phyloP scores from a whole-genome alignment of 352 stramenopile species.

The Blastocystis sp. region DNA sequence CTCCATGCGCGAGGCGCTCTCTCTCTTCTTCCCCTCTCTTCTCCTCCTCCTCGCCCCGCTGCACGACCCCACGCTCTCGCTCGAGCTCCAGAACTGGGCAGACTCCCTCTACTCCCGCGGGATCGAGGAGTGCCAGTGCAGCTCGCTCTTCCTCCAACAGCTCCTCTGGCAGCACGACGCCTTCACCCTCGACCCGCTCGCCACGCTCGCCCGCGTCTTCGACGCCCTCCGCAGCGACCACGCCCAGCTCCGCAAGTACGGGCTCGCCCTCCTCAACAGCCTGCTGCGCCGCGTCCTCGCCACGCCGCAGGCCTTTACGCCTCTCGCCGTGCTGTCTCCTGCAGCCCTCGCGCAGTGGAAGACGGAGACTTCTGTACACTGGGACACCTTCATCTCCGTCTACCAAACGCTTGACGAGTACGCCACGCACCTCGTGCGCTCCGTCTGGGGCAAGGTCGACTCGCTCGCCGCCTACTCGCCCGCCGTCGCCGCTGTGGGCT shows the following conservation, averaged over 20 bases:
- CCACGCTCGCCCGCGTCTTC: background rate
- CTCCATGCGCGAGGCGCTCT: background rate
- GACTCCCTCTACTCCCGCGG: slow-evolving; percentile 3
- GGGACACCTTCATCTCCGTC: slow-evolving; percentile 62
- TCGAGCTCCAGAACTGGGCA: background rate
- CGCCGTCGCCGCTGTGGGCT: background rate
- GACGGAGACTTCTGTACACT: background rate
- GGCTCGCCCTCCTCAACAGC: background rate
- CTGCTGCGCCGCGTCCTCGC: background rate
- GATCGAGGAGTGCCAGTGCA: background rate
- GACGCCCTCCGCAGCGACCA: background rate
- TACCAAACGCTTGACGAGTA: slow-evolving; percentile 69
- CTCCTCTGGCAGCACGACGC: background rate
- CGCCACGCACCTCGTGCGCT: slow-evolving; percentile 19
- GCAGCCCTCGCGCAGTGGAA: background rate
- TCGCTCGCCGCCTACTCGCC: background rate
- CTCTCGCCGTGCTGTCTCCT: background rate
- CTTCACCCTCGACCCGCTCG: background rate
- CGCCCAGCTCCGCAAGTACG: slow-evolving; percentile 7
- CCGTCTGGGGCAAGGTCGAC: slow-evolving; percentile 24
- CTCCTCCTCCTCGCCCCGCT: background rate
- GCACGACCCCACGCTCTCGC: background rate
- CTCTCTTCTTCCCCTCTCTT: background rate
- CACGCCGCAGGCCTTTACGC: background rate
- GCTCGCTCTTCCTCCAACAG: background rate